Base-by-base conservation (phyloP, 1,284 basidiomycete genomes). In the Dichomitus squalens region DNA sequence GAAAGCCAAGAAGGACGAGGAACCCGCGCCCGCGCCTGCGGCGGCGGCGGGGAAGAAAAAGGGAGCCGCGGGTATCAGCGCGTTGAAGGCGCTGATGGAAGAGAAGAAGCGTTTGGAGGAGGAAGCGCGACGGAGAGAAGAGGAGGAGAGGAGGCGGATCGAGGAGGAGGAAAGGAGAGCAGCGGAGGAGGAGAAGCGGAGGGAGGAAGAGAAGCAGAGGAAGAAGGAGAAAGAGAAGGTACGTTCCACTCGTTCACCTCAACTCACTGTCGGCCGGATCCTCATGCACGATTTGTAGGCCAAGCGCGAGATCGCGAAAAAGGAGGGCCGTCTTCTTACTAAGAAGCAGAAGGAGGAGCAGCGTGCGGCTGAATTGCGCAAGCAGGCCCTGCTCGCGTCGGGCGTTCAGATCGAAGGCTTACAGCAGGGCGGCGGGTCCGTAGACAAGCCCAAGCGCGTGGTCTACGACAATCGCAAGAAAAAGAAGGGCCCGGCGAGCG, bases 331-430 rank as follows among this genome's bases (percentile, higher is more conserved):
- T 53, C 77, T 95, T 31, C 81, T 98, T 46, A 97, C 95, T 6
- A 93, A 95, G 71, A 98, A 97, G 76, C 96, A 99, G 73, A 98
- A 96, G 76, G 92, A 94, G 68, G 96, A 98, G 72, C 90, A 86
- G 66, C 91, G 92, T 16, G 91, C 90, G 58, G 96, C 95, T 7
- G 96, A 98, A 73, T 86, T 93, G 35, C 87, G 96, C 55, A 92
- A 90, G 74, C 87, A 96, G 73, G 96, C 96, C 3, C 83, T 99
- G 57, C 81, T 99, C 50, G 87, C 89, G 21, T 92, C 93, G 29
- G 95, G 95, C 48, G 91, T 94, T 55, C 88, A 91, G 66, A 90
- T 99, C 61, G 95, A 96, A 64, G 97, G 93, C 58, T 79, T 98
- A 39, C 87, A 82, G 52, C 79, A 83, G 61, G 81, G 76, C 49